Base-by-base conservation (phyloP, 371 early-diverging fungal species). In the Gilbertella persicaria region DNA sequence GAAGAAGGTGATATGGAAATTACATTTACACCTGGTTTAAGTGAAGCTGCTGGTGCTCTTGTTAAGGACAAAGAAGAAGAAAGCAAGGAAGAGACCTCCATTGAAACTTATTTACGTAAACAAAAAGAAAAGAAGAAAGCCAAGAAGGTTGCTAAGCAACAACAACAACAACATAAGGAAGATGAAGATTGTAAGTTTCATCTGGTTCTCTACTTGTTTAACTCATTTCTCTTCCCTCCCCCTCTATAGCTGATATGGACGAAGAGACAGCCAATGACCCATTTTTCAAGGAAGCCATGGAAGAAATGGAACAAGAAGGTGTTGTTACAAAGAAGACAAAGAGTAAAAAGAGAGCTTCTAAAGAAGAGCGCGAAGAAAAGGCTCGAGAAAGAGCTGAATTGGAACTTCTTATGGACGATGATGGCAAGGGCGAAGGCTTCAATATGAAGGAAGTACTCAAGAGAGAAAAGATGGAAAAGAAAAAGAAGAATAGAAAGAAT, bases 11-110 rank as follows among this genome's bases (percentile, higher is more conserved):
- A 97, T 40, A 92, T 98, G 95, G 95, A 98, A 66, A 95, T 97
- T 40, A 92, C 96, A 8, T 98, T 98, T 58, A 83, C 92, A 6
- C 95, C 98, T 29, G 98, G 96, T 50, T 63, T 98, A 53, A 87
- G 83, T 42, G 90, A 92, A 67, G 77, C 74, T 17, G 90, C 85
- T 1, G 75, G 79, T 9, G 78, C 79, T 16, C 62, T 78, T 36
- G 64, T 87, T 25, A 78, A 79, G 50, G 71, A 81, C 25, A 77
- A 81, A 64, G 57, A 72, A 50, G 61, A 69, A 4, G 73, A 72
- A 16, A 64, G 60, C 39, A 60, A 67, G 0, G 67, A 61, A 41
- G 66, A 65, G 24, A 58, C 52, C 17, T 71, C 80, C 47, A 82
- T 90, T 36, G 96, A 96, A 63, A 94, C 90, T 0, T 92, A 92